These are phyloP conservation scores for Curvularia verruculosa DNA, from an alignment of 2,329 filamentous ascomycete genomes.

Conservation along the genomic window DNA sequence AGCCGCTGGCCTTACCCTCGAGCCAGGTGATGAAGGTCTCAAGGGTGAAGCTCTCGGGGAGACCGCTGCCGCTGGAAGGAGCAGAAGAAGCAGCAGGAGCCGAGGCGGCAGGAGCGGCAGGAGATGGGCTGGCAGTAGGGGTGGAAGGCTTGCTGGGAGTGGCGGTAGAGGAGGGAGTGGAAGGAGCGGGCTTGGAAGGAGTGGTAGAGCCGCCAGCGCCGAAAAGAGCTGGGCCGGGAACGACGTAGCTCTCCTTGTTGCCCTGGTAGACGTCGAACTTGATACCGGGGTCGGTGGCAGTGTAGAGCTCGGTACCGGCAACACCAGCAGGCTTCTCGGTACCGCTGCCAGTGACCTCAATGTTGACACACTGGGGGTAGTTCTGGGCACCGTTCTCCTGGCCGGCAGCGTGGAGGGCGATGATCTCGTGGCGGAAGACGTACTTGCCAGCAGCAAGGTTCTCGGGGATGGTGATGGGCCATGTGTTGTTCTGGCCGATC, in stretches of 20 bases:
- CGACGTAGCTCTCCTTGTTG: constrained; percentile 44
- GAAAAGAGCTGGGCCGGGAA: constrained; percentile 52
- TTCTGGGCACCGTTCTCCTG: constrained; percentile 57
- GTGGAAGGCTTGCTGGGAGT: constrained; percentile 11
- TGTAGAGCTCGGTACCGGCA: constrained; percentile 58
- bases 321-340: constrained; percentile 54
- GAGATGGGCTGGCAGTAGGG: constrained; percentile 4
- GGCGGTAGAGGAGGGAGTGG: constrained; percentile 10
- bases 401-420: constrained; percentile 56
- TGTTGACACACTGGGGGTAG: constrained; percentile 60
- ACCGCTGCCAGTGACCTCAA: constrained; percentile 58
- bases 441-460: constrained; percentile 58
- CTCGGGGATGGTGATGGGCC: constrained; percentile 54
- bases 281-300: constrained; percentile 49
- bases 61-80: constrained; percentile 21
- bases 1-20: constrained; percentile 30
- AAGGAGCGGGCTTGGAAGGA: constrained; percentile 18
- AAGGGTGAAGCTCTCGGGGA: constrained; percentile 43
- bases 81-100: constrained; percentile 16
- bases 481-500: constrained; percentile 57
- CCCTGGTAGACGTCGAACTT: constrained; percentile 52
- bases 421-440: constrained; percentile 62
- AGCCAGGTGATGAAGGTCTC: constrained; percentile 45
- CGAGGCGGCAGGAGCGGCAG: too few species aligned
- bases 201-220: constrained; percentile 20